phyloP scores from a whole-genome alignment of 805 yeast species.

The Wickerhamomyces tratensis region DNA sequence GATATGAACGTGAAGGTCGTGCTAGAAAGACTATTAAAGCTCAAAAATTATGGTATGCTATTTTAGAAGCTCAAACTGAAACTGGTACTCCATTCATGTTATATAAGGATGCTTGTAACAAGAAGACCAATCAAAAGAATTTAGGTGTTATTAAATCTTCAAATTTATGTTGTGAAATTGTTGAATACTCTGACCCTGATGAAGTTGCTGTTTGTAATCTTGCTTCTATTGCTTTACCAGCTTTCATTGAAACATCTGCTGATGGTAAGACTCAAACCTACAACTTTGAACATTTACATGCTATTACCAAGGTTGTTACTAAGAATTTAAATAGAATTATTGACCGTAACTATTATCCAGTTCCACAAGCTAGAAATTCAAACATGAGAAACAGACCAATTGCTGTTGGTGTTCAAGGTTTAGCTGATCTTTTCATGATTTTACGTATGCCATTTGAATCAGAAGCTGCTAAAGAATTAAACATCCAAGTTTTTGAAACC shows the following conservation, averaged over 20 bases:
- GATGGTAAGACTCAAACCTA: constrained; percentile 49
- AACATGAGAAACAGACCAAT: constrained; percentile 84
- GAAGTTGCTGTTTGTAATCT: constrained; percentile 95
- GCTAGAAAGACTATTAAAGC: constrained; percentile 66
- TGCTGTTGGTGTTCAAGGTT: constrained; percentile 97
- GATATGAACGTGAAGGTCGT: constrained; percentile 63
- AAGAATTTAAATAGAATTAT: constrained; percentile 75
- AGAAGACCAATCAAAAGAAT: constrained; percentile 83
- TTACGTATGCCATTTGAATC: constrained; percentile 84
- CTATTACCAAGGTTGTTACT: constrained; percentile 66
- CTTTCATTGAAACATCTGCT: constrained; percentile 53
- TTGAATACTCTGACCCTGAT: constrained; percentile 81
- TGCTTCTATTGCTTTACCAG: constrained; percentile 85
- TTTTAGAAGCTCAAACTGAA: constrained; percentile 87
- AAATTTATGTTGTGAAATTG: constrained; percentile 88
- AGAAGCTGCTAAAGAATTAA: constrained; percentile 61
- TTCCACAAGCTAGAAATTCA: constrained; percentile 61
- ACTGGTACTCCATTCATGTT: constrained; percentile 95
- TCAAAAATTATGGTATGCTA: constrained; percentile 84
- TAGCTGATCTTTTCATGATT: constrained; percentile 80
- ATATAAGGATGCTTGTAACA: constrained; percentile 87
- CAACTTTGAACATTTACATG: constrained; percentile 69
- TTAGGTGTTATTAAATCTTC: constrained; percentile 90
- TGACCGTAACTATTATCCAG: constrained; percentile 81
- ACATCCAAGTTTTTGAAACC: constrained; percentile 86